Evolutionary conservation across 257 asterid genomes (phyloP), one percentile per base, ranked within the genome.

Genomic region (Nicotiana undulata): DNA sequence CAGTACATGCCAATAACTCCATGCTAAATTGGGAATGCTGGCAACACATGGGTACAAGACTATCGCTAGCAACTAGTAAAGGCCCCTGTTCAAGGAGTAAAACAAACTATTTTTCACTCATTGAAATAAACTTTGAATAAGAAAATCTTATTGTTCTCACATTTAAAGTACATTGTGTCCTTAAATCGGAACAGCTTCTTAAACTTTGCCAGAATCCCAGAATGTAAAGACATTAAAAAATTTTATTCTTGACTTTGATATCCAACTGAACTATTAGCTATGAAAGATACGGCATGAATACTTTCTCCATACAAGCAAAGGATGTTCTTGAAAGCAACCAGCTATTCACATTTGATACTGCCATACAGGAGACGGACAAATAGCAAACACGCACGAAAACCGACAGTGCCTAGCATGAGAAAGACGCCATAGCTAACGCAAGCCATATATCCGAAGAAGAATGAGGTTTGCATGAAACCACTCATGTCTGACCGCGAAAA

Each of bases 381-480:
- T 24, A 82, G 49, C 81, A 76, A 66, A 10, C 77, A 67, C 13
- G 84, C 81, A 4, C 76, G 81, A 55, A 75, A 82, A n/a, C 81
- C 68, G 1, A 82, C 78, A 28, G 67, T 10, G 1, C 84, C 84
- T 18, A 82, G 81, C 84, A 82, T 82, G 60, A 82, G 84, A 37
- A 82, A 76, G 78, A 76, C 44, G 17, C 84, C 84, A 76, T 76
- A 82, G 65, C 84, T 74, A 63, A 82, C 26, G 29, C 84, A 82
- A 6, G 84, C 81, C 84, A 82, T 82, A 74, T 82, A 82, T 12
- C 84, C 81, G 4, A 82, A 82, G 81, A 82, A 82, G 81, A 82
- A 82, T 1, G 84, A 76, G 22, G 81, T 63, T 46, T 82, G 84
- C 84, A 82, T 82, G 81, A 82, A 63, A 58, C 81, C 72, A 0